Evolutionary conservation across 2,329 filamentous ascomycete genomes (phyloP).

Genomic region (Fusarium newnesense): DNA sequence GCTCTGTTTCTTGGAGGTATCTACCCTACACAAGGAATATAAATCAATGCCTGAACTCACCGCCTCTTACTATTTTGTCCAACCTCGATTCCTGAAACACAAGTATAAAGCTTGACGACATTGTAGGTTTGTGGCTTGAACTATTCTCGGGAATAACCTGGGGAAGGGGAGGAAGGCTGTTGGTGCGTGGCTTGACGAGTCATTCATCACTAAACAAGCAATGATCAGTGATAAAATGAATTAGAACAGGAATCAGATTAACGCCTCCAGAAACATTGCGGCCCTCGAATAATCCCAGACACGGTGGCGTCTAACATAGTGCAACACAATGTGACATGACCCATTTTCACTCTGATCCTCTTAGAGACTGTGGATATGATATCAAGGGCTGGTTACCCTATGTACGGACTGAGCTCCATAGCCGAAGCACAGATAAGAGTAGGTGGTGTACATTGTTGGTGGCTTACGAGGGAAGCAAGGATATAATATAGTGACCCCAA

Average conservation of each 20-base stretch:
- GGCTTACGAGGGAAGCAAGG: not conserved
- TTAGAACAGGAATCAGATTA: not conserved
- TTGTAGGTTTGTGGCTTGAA: not conserved
- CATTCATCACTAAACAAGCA: slow-evolving; percentile 2
- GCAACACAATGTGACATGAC: not conserved
- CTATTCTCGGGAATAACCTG: slow-evolving; percentile 1
- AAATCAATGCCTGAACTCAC: slow-evolving; percentile 1
- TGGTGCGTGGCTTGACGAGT: slow-evolving; percentile 26
- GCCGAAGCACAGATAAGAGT: not conserved
- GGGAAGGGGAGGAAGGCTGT: not conserved
- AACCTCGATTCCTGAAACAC: slow-evolving; percentile 15
- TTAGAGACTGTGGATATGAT: not conserved
- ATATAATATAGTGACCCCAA: too few species aligned
- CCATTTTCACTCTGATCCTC: not conserved
- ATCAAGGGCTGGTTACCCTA: not conserved
- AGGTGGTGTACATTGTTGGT: not conserved
- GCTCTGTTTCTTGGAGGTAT: not conserved
- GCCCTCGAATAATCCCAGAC: not conserved
- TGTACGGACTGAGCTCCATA: not conserved
- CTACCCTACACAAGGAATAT: slow-evolving; percentile 11
- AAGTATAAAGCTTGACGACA: slow-evolving; percentile 15
- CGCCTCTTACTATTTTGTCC: slow-evolving; percentile 2
- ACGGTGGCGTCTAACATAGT: not conserved
- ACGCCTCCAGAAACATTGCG: not conserved
- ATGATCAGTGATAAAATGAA: not conserved